phyloP scores from a whole-genome alignment of 257 asterid genomes.

The Cruciata laevipes region DNA sequence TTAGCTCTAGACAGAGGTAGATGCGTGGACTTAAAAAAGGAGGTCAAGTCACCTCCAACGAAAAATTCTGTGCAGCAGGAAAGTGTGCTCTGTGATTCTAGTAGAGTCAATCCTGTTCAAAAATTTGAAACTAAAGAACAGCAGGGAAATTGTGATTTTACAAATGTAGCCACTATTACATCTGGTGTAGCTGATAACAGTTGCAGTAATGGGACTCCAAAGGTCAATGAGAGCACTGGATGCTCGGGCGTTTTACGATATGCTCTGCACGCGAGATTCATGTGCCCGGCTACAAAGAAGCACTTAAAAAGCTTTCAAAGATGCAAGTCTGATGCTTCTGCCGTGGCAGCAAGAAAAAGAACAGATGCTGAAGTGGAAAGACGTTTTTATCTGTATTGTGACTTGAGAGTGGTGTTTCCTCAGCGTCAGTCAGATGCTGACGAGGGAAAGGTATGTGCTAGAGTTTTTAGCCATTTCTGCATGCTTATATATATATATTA shows the following conservation, averaged over 20 bases:
- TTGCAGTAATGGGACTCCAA: constrained; percentile 34
- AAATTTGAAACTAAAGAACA: constrained; percentile 15
- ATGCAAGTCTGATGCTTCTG: constrained; percentile 46
- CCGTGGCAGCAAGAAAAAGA: constrained; percentile 37
- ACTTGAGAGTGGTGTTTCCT: constrained; percentile 91
- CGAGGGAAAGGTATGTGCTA: constrained; percentile 81
- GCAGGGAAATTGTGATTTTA: constrained; percentile 22
- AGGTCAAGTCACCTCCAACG: constrained; percentile 20
- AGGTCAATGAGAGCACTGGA: constrained; percentile 46
- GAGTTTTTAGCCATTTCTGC: neutral
- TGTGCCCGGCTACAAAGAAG: constrained; percentile 62
- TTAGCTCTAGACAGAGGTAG: constrained; percentile 48
- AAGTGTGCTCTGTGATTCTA: constrained; percentile 17
- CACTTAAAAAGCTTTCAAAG: constrained; percentile 35
- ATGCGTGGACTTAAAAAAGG: constrained; percentile 29
- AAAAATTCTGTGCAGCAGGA: constrained; percentile 21
- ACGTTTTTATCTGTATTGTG: constrained; percentile 74
- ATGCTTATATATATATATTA: neutral
- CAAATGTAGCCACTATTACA: constrained; percentile 10
- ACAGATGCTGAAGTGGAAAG: constrained; percentile 45
- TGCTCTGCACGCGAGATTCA: constrained; percentile 78
- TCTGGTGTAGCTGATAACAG: constrained; percentile 35
- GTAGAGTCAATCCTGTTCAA: constrained; percentile 17
- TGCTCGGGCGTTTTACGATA: constrained; percentile 73
- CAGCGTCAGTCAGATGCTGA: constrained; percentile 93